A percentile compares a stretch with the other conserved stretches of the same genome.
These are phyloP conservation scores for Aspergillus chevalieri DNA, from an alignment of 2,329 filamentous ascomycete genomes.

Conservation along the genomic window DNA sequence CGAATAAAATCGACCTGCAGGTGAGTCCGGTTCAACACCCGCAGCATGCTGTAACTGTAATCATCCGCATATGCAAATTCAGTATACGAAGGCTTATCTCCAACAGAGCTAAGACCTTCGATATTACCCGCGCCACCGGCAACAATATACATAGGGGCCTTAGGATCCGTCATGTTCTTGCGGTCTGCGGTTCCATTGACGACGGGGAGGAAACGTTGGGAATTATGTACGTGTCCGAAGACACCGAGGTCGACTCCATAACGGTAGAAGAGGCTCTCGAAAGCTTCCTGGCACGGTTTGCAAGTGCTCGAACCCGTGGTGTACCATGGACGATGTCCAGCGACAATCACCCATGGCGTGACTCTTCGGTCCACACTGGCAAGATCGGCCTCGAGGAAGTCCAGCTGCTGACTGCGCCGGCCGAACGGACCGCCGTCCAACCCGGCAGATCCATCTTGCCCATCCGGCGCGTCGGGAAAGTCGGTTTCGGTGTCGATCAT, in stretches of 20 bases:
- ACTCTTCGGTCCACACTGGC: conserved; percentile 51
- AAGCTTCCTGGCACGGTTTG: conserved; percentile 45
- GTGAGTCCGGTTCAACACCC: conserved; percentile 41
- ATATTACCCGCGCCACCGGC: conserved; percentile 54
- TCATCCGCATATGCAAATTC: conserved; percentile 33
- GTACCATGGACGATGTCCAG: conserved; percentile 46
- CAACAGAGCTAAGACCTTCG: conserved; percentile 45
- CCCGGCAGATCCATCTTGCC: conserved; percentile 33
- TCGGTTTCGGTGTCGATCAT: conserved; percentile 56
- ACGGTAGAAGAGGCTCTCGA: conserved; percentile 49
- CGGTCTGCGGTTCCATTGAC: conserved; percentile 35
- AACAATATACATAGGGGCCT: conserved; percentile 52
- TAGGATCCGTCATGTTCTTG: conserved; percentile 45
- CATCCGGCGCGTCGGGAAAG: conserved; percentile 47
- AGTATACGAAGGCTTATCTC: conserved; percentile 39
- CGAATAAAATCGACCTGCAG: conserved; percentile 48
- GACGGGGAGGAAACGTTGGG: conserved; percentile 45
- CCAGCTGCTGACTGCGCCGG: conserved; percentile 43
- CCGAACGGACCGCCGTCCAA: conserved; percentile 50
- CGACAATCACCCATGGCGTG: conserved; percentile 50
- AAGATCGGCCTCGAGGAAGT: conserved; percentile 52
- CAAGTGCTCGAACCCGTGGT: conserved; percentile 35
- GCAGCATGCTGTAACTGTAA: conserved; percentile 48
- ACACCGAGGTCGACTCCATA: conserved; percentile 54
- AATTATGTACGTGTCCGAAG: conserved; percentile 55